phyloP scores from a whole-genome alignment of 2,329 filamentous ascomycete species.

The Hortaea werneckii region DNA sequence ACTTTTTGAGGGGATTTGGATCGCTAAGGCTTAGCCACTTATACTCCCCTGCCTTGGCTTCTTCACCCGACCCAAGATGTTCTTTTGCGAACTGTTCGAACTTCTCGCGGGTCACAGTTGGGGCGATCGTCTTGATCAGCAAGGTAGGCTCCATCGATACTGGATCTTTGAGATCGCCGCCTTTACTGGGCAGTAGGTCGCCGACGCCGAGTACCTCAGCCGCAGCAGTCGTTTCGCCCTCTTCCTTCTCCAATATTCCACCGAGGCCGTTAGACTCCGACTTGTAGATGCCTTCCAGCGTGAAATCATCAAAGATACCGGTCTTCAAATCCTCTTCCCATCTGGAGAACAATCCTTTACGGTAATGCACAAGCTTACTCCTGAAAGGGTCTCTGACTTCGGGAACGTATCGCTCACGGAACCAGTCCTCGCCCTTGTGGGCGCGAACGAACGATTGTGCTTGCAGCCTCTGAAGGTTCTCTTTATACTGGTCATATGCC shows the following conservation, averaged over 20 bases:
- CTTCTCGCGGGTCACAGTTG: conserved; percentile 87
- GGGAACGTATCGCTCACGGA: conserved; percentile 84
- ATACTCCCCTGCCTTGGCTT: conserved; percentile 75
- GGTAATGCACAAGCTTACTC: conserved; percentile 66
- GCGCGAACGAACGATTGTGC: conserved; percentile 80
- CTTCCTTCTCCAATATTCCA: conserved; percentile 82
- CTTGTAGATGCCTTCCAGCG: conserved; percentile 86
- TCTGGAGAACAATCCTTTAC: conserved; percentile 66
- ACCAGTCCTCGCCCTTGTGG: conserved; percentile 96
- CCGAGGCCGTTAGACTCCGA: conserved; percentile 81
- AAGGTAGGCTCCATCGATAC: conserved; percentile 81
- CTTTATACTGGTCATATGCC: conserved; percentile 57
- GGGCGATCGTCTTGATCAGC: conserved; percentile 95
- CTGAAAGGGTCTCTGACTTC: conserved; percentile 69
- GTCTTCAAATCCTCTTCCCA: conserved; percentile 83
- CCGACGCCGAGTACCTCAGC: conserved; percentile 90
- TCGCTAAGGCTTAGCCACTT: conserved; percentile 94
- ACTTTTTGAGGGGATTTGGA: conserved; percentile 92
- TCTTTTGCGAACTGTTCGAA: conserved; percentile 92
- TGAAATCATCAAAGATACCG: conserved; percentile 87
- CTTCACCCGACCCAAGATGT: conserved; percentile 61
- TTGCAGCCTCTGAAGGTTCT: conserved; percentile 46
- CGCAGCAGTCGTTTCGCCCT: conserved; percentile 82
- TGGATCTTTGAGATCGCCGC: conserved; percentile 82
- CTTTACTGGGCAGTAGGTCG: conserved; percentile 73